Base-by-base conservation (phyloP, 2,329 filamentous ascomycete species). In the Epichloe sylvatica region DNA sequence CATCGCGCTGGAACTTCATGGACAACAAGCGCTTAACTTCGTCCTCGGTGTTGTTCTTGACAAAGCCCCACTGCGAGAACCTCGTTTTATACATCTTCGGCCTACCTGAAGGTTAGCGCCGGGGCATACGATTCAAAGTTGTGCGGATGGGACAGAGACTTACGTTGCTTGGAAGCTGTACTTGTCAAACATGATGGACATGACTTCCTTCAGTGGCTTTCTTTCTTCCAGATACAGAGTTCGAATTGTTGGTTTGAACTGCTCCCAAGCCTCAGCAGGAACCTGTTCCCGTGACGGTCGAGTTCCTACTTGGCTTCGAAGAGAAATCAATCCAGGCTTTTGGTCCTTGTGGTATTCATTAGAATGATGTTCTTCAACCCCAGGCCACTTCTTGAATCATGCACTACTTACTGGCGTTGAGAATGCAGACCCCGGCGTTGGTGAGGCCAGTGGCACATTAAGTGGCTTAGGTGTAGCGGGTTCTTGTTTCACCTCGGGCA, bases 21-120 rank as follows among this genome's bases (percentile, higher is more conserved):
- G 71, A 72, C 9, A 76, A 60, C 46, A 76, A 62, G 17, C 68
- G 65, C 57, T 74, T 73, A 7, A 75, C 71, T 50, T 75, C 73
- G 25, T 74, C 72, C 51, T 75, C 73, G 40, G 72, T 75, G 53
- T 75, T 75, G 51, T 76, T 75, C 62, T 76, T 76, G 39, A 72
- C 72, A 53, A 76, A 76, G 0, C 72, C 72, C 73, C 73, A 76
- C 53, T 75, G 71, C 15, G 73, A 73, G 55, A 75, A 75, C 23
- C 73, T 64, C n/a, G 72, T 74, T 57, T 76, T 76, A 59, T 76
- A 76, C 73, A 76, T 76, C 54, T 75, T 74, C 17, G 73, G 71
- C 17, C 73, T 75, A 45, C 4, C 21, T 33, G 19, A 13, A 9
- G 33, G 53, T 60, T 45, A 62, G 58, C 39, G 30, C 3, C 21